A percentile compares a stretch with the other conserved stretches of the same genome.
Evolutionary conservation across 805 yeast genomes (phyloP).

Genomic region (Candida incommunis): DNA sequence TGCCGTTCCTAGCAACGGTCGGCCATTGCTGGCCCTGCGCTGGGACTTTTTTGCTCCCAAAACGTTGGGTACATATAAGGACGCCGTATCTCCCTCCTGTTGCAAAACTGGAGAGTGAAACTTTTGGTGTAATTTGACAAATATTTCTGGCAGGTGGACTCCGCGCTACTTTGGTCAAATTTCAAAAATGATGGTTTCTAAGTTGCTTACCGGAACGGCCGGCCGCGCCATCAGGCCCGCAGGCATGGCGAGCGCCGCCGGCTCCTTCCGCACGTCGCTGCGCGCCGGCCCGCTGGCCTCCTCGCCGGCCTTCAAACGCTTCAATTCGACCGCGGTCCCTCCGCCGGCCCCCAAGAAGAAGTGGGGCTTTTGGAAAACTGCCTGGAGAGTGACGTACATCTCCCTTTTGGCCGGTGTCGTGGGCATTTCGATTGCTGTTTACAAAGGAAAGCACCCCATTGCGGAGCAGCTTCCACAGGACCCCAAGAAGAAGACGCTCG

Average conservation of each 20-base stretch:
- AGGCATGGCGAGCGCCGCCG: neutral
- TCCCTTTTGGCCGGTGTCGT: conserved; percentile 38
- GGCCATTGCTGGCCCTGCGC: too few species aligned
- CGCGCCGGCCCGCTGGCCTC: too few species aligned
- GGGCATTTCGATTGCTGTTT: conserved; percentile 39
- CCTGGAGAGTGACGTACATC: conserved; percentile 37
- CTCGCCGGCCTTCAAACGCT: neutral
- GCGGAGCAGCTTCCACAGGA: conserved; percentile 30
- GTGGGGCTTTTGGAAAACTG: conserved; percentile 20
- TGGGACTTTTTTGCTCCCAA: too few species aligned
- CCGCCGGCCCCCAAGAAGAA: conserved; percentile 5
- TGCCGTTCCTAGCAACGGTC: too few species aligned
- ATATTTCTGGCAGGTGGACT: too few species aligned
- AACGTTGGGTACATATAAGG: too few species aligned
- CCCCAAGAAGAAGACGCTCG: conserved; percentile 55
- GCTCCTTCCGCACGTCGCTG: too few species aligned
- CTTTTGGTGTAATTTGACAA: too few species aligned
- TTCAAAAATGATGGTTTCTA: neutral
- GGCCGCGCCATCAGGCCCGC: neutral
- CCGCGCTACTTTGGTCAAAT: neutral
- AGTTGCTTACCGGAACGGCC: too few species aligned
- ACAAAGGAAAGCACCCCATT: conserved; percentile 20
- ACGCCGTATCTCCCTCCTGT: too few species aligned
- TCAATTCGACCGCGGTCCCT: neutral
- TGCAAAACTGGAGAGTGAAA: too few species aligned